These are phyloP conservation scores for Xanthoconium separans DNA, from an alignment of 1,284 basidiomycete species.

Conservation along the genomic window DNA sequence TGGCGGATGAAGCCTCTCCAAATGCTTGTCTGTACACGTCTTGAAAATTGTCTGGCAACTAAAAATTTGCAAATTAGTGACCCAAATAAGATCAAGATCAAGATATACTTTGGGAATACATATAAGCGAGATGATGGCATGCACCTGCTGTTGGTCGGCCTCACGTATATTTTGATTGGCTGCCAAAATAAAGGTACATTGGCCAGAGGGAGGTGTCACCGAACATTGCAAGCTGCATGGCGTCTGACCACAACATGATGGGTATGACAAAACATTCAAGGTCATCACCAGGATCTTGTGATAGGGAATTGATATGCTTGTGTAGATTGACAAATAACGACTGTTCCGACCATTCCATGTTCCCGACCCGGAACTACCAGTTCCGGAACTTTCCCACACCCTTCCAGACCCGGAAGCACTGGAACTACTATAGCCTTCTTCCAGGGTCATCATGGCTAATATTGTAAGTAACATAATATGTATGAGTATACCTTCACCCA, in stretches of 20 bases:
- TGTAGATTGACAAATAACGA: no score
- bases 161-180: slow-evolving; percentile 13
- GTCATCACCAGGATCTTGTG: background rate
- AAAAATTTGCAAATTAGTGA: background rate
- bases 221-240: slow-evolving; percentile 28
- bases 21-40: background rate
- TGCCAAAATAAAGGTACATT: slow-evolving; percentile 30
- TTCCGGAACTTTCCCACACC: no score
- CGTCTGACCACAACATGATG: slow-evolving; percentile 35
- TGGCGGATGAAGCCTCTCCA: no score
- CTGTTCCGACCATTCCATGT: no score
- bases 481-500: no score
- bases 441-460: no score
- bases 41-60: background rate
- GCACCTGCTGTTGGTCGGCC: slow-evolving; percentile 18
- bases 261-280: slow-evolving; percentile 22
- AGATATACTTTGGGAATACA: slow-evolving; percentile 24
- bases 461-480: no score
- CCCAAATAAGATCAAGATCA: no score
- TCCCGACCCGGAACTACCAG: no score
- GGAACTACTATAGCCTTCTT: no score
- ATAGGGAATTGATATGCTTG: no score
- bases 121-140: slow-evolving; percentile 32
- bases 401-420: no score
- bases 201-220: slow-evolving; percentile 31